A percentile compares a stretch with the other conserved stretches of the same genome.
Conservation (phyloP, 345 rosid species). For the Populus pruinosa region DNA sequence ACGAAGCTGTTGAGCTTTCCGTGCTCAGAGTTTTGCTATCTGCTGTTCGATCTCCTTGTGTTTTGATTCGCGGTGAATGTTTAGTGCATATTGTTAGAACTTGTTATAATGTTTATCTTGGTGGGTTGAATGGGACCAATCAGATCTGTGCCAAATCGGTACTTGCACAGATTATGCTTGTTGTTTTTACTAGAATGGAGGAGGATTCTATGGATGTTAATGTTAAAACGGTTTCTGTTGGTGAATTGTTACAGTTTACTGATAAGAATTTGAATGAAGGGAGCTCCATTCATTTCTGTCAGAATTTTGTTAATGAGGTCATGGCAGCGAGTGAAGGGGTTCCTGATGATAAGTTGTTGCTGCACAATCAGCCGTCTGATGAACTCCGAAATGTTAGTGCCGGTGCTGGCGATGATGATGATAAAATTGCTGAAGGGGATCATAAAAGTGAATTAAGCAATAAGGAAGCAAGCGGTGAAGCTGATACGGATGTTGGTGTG, state of each 20-base stretch:
- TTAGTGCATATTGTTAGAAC: slow-evolving; percentile 71
- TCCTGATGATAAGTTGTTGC: slow-evolving; percentile 39
- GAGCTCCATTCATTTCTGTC: slow-evolving; percentile 66
- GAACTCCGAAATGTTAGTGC: slow-evolving; percentile 39
- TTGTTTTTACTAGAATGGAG: slow-evolving; percentile 71
- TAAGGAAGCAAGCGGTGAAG: slow-evolving; percentile 32
- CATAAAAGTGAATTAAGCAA: slow-evolving; percentile 27
- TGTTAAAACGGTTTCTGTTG: slow-evolving; percentile 54
- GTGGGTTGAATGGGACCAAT: slow-evolving; percentile 76
- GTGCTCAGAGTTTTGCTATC: slow-evolving; percentile 76
- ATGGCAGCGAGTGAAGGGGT: slow-evolving; percentile 60
- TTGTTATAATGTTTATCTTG: slow-evolving; percentile 84
- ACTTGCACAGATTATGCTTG: slow-evolving; percentile 75
- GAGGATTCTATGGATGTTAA: slow-evolving; percentile 56
- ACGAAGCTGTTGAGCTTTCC: slow-evolving; percentile 68
- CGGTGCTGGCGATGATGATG: background rate
- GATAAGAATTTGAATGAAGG: slow-evolving; percentile 93
- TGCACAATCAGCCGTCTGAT: slow-evolving; percentile 24
- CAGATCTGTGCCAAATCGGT: slow-evolving; percentile 96
- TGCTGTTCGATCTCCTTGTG: slow-evolving; percentile 65
- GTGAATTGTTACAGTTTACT: slow-evolving; percentile 68
- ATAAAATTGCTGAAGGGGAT: slow-evolving; percentile 10
- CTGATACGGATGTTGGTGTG: slow-evolving; percentile 22
- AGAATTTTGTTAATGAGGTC: slow-evolving; percentile 71
- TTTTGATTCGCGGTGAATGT: slow-evolving; percentile 78